Percentiles rank a stretch among this genome's conserved stretches.
Evolutionary conservation across 176 grass and related monocot genomes (phyloP).

Genomic region (Rhipidocladum racemiflorum): DNA sequence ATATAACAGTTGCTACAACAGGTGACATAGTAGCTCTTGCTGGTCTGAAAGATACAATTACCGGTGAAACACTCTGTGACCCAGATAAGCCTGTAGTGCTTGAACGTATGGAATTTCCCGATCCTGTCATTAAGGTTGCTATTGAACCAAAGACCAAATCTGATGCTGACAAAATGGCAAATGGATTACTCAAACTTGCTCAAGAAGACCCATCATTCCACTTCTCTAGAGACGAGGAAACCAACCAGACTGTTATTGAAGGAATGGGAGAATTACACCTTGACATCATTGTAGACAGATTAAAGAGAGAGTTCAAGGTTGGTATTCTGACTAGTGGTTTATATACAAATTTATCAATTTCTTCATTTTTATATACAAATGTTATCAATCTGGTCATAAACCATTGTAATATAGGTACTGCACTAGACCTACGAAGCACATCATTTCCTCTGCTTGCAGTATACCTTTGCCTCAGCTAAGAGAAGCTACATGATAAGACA

Average conservation of each 20-base stretch:
- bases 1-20: conserved; percentile 65
- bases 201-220: conserved; percentile 98
- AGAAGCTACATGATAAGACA: background rate
- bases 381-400: background rate
- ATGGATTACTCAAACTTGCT: conserved; percentile 79
- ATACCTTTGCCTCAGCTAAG: background rate
- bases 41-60: conserved; percentile 94
- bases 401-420: background rate
- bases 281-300: conserved; percentile 91
- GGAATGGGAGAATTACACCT: conserved; percentile 99
- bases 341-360: conserved; percentile 4
- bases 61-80: conserved; percentile 88
- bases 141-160: conserved; percentile 98
- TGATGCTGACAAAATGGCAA: conserved; percentile 97
- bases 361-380: background rate
- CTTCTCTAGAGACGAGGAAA: conserved; percentile 98
- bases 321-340: conserved; percentile 28
- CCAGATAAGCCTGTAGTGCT: conserved; percentile 80
- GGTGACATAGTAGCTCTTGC: conserved; percentile 97
- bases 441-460: background rate
- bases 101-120: conserved; percentile 97
- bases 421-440: background rate
- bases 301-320: conserved; percentile 96
- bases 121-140: conserved; percentile 99
- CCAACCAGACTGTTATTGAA: conserved; percentile 99